Evolutionary conservation across 257 asterid genomes (phyloP).

Genomic region (Salvia rosmarinus): DNA sequence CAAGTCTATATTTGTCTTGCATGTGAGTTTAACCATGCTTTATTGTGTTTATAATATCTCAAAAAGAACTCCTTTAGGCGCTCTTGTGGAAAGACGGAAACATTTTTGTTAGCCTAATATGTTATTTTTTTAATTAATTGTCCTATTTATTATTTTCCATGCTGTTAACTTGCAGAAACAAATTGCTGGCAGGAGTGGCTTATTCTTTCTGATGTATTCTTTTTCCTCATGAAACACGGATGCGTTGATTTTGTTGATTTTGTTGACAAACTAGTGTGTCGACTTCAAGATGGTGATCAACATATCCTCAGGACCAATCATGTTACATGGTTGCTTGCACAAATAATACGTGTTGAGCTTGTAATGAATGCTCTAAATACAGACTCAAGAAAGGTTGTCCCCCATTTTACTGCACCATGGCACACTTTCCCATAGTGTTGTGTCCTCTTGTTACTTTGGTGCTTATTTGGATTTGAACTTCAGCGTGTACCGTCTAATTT

Average conservation of each 20-base stretch:
- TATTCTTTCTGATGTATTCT: conserved; percentile 87
- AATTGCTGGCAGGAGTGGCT: conserved; percentile 99
- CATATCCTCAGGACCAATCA: conserved; percentile 93
- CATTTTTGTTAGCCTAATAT: conserved; percentile 8
- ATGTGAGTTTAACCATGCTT: conserved; percentile 15
- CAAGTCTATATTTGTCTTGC: conserved; percentile 9
- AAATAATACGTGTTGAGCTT: conserved; percentile 92
- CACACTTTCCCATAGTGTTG: conserved; percentile 24
- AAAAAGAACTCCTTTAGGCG: background rate
- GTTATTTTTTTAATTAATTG: conserved; percentile 14
- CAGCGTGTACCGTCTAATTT: conserved; percentile 13
- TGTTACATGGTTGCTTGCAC: conserved; percentile 96
- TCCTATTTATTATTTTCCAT: conserved; percentile 24
- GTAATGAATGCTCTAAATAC: conserved; percentile 86
- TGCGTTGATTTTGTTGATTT: conserved; percentile 96
- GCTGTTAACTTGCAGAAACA: conserved; percentile 61
- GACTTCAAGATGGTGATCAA: conserved; percentile 88
- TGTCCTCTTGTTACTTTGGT: conserved; percentile 19
- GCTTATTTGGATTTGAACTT: conserved; percentile 24
- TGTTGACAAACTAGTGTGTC: conserved; percentile 86
- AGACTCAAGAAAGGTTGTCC: conserved; percentile 81
- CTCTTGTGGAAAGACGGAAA: conserved; percentile 3
- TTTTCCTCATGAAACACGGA: conserved; percentile 92
- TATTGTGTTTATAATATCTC: conserved; percentile 23
- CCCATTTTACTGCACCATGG: conserved; percentile 32